A percentile compares a stretch with the other conserved stretches of the same genome.
phyloP scores from a whole-genome alignment of 163 green algal genomes.

The Chlamydomonas reinhardtii region DNA sequence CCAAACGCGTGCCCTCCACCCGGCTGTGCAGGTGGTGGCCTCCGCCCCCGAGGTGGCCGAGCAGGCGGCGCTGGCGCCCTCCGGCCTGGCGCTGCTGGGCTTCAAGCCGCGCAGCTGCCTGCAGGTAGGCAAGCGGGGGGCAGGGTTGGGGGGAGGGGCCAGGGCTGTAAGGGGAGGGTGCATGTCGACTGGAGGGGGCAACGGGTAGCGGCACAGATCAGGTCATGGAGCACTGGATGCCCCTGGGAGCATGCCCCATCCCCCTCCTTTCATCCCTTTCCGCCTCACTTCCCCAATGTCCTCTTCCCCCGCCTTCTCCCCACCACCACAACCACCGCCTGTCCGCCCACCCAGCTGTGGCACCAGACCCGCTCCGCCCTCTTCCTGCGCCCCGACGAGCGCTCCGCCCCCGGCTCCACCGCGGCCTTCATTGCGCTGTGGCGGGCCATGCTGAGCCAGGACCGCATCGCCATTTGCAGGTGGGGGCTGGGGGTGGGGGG shows the following conservation, averaged over 20 bases:
- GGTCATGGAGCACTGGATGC: no score
- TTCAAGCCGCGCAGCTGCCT: conserved; percentile 52
- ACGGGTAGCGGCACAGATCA: no score
- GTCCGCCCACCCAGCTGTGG: no score
- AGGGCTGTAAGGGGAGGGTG: no score
- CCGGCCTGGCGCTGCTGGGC: conserved; percentile 52
- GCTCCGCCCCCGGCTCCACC: conserved; percentile 8
- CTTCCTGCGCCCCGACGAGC: conserved; percentile 56
- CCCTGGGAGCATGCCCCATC: no score
- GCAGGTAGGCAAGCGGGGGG: no score
- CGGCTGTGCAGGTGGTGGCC: background rate
- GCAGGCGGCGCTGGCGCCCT: background rate
- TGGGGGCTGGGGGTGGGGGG: conserved; percentile 22
- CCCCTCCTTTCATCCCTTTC: no score
- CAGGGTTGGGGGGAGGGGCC: no score
- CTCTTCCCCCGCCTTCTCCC: no score
- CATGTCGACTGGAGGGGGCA: no score
- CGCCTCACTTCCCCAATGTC: no score
- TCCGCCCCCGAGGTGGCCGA: conserved; percentile 9
- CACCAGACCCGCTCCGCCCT: background rate
- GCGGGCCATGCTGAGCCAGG: conserved; percentile 56
- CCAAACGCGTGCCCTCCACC: background rate
- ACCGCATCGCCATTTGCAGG: conserved; percentile 50
- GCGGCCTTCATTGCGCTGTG: conserved; percentile 50
- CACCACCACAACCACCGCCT: no score